These are phyloP conservation scores for Sporisorium reilianum DNA, from an alignment of 1,284 basidiomycete genomes.

Conservation along the genomic window DNA sequence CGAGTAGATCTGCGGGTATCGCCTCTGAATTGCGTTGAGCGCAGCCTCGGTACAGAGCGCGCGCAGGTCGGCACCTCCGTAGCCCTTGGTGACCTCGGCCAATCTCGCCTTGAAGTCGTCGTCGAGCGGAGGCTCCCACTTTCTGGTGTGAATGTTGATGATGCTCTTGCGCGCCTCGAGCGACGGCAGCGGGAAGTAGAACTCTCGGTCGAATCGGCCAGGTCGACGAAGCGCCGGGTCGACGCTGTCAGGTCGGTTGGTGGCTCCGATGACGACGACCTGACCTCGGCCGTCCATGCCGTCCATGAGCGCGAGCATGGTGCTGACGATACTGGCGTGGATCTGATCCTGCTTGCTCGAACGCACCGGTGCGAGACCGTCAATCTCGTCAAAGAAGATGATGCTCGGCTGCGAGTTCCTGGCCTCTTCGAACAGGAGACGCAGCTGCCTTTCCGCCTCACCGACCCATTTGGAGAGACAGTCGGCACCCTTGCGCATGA, in stretches of 20 bases:
- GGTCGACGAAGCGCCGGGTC: slow-evolving; percentile 95
- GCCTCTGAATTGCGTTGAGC: slow-evolving; percentile 92
- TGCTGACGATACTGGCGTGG: slow-evolving; percentile 96
- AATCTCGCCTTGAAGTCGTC: slow-evolving; percentile 78
- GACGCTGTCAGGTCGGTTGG: slow-evolving; percentile 95
- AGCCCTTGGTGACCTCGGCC: slow-evolving; percentile 93
- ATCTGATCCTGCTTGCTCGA: slow-evolving; percentile 99
- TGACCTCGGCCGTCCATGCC: slow-evolving; percentile 97
- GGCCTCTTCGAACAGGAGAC: slow-evolving; percentile 96
- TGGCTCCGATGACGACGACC: slow-evolving; percentile 98
- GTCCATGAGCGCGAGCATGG: slow-evolving; percentile 96
- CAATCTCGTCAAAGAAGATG: slow-evolving; percentile 98
- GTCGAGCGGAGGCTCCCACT: slow-evolving; percentile 87
- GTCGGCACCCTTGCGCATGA: slow-evolving; percentile 99
- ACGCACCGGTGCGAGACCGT: slow-evolving; percentile 95
- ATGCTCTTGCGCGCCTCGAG: slow-evolving; percentile 88
- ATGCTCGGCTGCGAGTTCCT: slow-evolving; percentile 91
- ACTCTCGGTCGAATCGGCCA: slow-evolving; percentile 96
- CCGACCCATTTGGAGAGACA: slow-evolving; percentile 99
- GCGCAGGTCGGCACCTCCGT: slow-evolving; percentile 95
- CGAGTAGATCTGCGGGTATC: slow-evolving; percentile 98
- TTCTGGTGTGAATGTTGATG: slow-evolving; percentile 87
- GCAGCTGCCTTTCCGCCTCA: slow-evolving; percentile 95
- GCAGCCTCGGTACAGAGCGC: slow-evolving; percentile 84
- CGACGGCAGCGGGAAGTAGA: slow-evolving; percentile 94